These are phyloP conservation scores for Ogataea philodendri DNA, from an alignment of 805 yeast genomes.

Conservation along the genomic window DNA sequence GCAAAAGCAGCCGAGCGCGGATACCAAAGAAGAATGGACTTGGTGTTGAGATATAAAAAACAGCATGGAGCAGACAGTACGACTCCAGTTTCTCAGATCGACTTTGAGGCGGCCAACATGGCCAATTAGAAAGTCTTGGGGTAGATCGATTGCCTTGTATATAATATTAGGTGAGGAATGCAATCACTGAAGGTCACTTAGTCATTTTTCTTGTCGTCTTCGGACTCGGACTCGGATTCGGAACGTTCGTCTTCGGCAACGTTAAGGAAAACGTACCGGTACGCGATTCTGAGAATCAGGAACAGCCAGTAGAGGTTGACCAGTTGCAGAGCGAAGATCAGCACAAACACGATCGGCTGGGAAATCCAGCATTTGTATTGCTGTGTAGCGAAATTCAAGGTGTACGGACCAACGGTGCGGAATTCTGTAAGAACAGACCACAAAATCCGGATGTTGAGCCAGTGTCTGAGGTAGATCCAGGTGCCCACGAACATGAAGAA, in stretches of 20 bases:
- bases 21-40: slow-evolving; percentile 50
- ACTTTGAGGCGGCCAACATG: slow-evolving; percentile 3
- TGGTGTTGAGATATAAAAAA: slow-evolving; percentile 35
- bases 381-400: slow-evolving; percentile 80
- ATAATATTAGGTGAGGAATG: slow-evolving; percentile 5
- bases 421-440: slow-evolving; percentile 87
- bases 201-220: slow-evolving; percentile 31
- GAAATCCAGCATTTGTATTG: slow-evolving; percentile 97
- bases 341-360: slow-evolving; percentile 79
- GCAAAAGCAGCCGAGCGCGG: slow-evolving; percentile 86
- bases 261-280: slow-evolving; percentile 60
- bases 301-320: slow-evolving; percentile 88
- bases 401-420: slow-evolving; percentile 77
- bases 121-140: no score
- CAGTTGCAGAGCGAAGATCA: slow-evolving; percentile 77
- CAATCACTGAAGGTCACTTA: slow-evolving; percentile 5
- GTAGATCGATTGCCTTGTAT: slow-evolving; percentile 7
- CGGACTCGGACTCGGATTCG: slow-evolving; percentile 71
- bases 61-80: slow-evolving; percentile 26
- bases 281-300: slow-evolving; percentile 73
- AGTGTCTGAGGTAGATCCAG: slow-evolving; percentile 92
- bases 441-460: slow-evolving; percentile 72
- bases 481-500: slow-evolving; percentile 63
- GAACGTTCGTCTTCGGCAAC: slow-evolving; percentile 76
- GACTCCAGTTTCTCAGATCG: slow-evolving; percentile 19